Evolutionary conservation across 179 eudicot species (phyloP).

Genomic region (Kewa caespitosa): DNA sequence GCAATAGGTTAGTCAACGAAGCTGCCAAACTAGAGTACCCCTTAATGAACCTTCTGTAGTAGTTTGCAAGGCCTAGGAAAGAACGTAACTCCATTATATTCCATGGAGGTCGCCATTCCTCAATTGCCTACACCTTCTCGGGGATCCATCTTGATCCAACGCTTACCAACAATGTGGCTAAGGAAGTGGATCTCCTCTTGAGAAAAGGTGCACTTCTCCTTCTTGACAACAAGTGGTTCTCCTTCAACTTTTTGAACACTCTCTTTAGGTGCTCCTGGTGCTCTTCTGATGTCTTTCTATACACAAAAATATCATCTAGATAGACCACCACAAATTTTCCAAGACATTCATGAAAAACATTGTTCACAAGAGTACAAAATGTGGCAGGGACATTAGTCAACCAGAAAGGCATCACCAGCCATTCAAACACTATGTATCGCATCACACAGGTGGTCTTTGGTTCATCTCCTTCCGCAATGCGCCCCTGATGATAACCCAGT

Average conservation of each 20-base stretch:
- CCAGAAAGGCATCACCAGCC: no score
- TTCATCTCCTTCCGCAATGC: constrained; percentile 9
- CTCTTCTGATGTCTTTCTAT: background rate
- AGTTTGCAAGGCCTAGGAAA: background rate
- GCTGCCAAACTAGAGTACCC: background rate
- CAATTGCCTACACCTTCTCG: background rate
- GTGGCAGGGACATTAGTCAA: no score
- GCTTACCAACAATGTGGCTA: no score
- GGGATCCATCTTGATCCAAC: background rate
- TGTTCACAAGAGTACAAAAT: no score
- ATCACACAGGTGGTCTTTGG: background rate
- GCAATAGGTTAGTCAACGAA: no score
- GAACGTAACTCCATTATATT: background rate
- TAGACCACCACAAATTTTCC: background rate
- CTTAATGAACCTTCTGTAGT: background rate
- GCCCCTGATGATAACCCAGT: background rate
- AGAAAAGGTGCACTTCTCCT: background rate
- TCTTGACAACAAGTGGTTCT: background rate
- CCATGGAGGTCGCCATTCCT: background rate
- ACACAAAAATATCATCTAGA: background rate
- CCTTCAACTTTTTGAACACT: background rate
- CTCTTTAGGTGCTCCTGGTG: background rate
- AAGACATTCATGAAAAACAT: no score
- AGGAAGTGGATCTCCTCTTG: background rate
- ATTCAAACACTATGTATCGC: background rate